phyloP scores from a whole-genome alignment of 2,329 filamentous ascomycete genomes.

The Cladosporium cucumerinum region DNA sequence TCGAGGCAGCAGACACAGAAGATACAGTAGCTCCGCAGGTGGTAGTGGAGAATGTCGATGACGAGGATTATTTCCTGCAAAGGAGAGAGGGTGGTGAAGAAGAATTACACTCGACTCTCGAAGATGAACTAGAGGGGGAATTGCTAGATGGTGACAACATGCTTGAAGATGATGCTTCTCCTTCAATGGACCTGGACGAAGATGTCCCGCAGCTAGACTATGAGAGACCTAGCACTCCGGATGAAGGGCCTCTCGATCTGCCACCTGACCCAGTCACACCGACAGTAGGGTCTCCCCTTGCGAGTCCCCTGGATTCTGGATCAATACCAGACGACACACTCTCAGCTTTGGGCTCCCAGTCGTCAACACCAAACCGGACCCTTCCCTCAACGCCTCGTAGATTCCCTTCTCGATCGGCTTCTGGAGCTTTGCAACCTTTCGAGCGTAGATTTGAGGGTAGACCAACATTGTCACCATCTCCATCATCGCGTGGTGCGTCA shows the following conservation, averaged over 20 bases:
- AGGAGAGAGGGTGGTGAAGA: neutral
- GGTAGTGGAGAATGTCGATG: constrained; percentile 14
- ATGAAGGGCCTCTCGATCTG: constrained; percentile 7
- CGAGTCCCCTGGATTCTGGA: constrained; percentile 66
- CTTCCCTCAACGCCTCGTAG: constrained; percentile 59
- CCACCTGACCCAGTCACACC: constrained; percentile 21
- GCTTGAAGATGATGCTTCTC: constrained; percentile 17
- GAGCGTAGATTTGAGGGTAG: constrained; percentile 91
- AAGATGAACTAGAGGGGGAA: constrained; percentile 16
- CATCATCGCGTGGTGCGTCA: constrained; percentile 67
- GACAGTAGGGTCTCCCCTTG: constrained; percentile 36
- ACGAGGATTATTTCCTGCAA: constrained; percentile 8
- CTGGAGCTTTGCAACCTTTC: constrained; percentile 85
- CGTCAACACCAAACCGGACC: constrained; percentile 69
- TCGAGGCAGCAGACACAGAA: constrained; percentile 31
- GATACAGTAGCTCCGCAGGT: constrained; percentile 18
- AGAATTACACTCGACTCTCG: constrained; percentile 2
- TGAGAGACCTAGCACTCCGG: constrained; percentile 11
- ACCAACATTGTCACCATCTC: constrained; percentile 61
- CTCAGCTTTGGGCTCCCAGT: constrained; percentile 65
- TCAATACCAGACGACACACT: constrained; percentile 82
- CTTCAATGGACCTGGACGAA: constrained; percentile 17
- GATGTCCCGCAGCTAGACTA: constrained; percentile 25
- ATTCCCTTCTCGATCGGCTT: constrained; percentile 65
- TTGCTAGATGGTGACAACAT: constrained; percentile 16